These are phyloP conservation scores for Nakazawaea ambrosiae DNA, from an alignment of 805 yeast genomes.

Conservation along the genomic window DNA sequence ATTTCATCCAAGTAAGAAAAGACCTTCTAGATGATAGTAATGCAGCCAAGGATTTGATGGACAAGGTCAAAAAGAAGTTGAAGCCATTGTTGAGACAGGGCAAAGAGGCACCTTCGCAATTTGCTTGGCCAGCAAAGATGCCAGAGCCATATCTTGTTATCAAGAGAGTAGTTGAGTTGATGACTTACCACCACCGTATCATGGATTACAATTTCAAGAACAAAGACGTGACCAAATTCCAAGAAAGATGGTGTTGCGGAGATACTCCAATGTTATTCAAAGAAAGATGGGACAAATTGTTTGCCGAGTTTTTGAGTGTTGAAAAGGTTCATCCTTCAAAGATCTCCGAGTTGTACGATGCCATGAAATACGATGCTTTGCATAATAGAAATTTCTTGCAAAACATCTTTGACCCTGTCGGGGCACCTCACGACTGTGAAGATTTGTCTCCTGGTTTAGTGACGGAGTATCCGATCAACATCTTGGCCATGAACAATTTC, in stretches of 20 bases:
- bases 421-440: conserved; percentile 30
- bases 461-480: conserved; percentile 66
- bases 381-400: conserved; percentile 89
- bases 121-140: conserved; percentile 98
- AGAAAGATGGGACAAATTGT: conserved; percentile 96
- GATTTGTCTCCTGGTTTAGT: conserved; percentile 49
- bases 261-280: conserved; percentile 87
- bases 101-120: conserved; percentile 93
- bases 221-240: conserved; percentile 62
- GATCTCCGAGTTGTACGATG: conserved; percentile 92
- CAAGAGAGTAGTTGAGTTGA: conserved; percentile 87
- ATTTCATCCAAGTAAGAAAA: conserved; percentile 74
- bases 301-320: conserved; percentile 83
- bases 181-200: conserved; percentile 83
- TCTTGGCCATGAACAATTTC: conserved; percentile 70
- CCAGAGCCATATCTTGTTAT: conserved; percentile 96
- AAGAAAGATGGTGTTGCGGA: conserved; percentile 89
- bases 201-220: conserved; percentile 74
- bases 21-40: conserved; percentile 92
- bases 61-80: conserved; percentile 91
- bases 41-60: conserved; percentile 98
- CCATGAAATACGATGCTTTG: conserved; percentile 97
- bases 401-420: conserved; percentile 65
- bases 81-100: conserved; percentile 94
- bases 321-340: conserved; percentile 98